Conservation (phyloP, 345 rosid species). For the Melastoma malabathricum region DNA sequence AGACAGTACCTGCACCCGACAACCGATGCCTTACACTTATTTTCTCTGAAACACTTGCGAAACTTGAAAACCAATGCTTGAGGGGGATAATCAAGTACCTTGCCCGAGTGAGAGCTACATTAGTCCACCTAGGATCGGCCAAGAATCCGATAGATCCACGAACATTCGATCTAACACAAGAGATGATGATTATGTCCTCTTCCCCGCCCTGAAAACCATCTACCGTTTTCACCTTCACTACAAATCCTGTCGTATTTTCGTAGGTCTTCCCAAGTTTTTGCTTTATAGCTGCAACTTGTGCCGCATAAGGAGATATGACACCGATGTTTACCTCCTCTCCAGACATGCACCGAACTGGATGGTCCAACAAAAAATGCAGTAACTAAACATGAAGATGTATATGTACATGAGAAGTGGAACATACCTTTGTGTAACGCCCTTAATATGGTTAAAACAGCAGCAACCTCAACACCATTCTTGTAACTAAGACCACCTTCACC, state of each 20-base stretch:
- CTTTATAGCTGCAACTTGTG: slow-evolving; percentile 24
- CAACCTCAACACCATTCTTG: slow-evolving; percentile 38
- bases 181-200: slow-evolving; percentile 24
- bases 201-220: slow-evolving; percentile 37
- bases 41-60: no score
- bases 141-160: slow-evolving; percentile 20
- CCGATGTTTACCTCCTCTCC: slow-evolving; percentile 21
- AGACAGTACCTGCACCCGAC: slow-evolving; percentile 22
- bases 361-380: not conserved
- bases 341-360: slow-evolving; percentile 18
- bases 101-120: slow-evolving; percentile 36
- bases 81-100: slow-evolving; percentile 16
- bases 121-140: slow-evolving; percentile 13
- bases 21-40: no score
- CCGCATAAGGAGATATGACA: slow-evolving; percentile 28
- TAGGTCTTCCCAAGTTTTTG: slow-evolving; percentile 15
- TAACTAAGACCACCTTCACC: slow-evolving; percentile 15
- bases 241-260: slow-evolving; percentile 8
- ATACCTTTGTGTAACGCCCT: slow-evolving; percentile 27
- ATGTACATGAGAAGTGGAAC: not conserved
- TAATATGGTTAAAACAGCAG: slow-evolving; percentile 19
- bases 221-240: slow-evolving; percentile 20
- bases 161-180: slow-evolving; percentile 28
- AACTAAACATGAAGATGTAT: not conserved
- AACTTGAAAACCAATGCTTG: no score